Base-by-base conservation (phyloP, 345 rosid genomes). In the Eucalyptus cladocalyx region DNA sequence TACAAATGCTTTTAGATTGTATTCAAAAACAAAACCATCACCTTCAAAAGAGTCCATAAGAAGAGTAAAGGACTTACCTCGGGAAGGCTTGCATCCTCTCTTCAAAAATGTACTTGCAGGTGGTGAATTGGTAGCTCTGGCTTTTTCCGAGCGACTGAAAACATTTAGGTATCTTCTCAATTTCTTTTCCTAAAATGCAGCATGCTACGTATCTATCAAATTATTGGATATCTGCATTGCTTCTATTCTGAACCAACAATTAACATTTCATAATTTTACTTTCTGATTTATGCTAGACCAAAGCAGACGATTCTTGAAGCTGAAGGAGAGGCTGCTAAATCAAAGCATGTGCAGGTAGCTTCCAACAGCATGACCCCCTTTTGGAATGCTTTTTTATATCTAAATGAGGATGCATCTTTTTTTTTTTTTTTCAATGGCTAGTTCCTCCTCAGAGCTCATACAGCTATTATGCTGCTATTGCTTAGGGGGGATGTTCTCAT, bases 231-330 rank as follows among this genome's bases (percentile, higher is more conserved):
- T 69, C 80, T 45, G 37, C 86, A 13, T 65, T 87, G 62, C 11
- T 88, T 37, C 51, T 56, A 51, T 65, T 67, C 30, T 5, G 24
- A 87, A 19, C 37, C 43, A 87, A 19, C 42, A 60, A 34, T 43
- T 43, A 48, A 37, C 67, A 67, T 62, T 53, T 67, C 62, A 88
- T 67, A n/a, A 80, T 89, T 91, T 65, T 30, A 15, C 56, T 87
- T 47, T 30, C 48, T 92, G 89, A 92, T 90, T 43, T 92, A 19
- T 93, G 50, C 89, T 92, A 98, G 99, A 91, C 99, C 99, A 56
- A 98, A 95, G 95, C 99, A 95, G 93, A 98, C 99, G 37, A 95
- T 98, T 92, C 91, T 98, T 92, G 99, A 98, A 94, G 95, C 99
- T 88, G 99, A 98, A 95, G 99, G 98, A 91, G 98, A 95, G 92